phyloP scores from a whole-genome alignment of 1,284 basidiomycete species.

The Meira miltonrushii region DNA sequence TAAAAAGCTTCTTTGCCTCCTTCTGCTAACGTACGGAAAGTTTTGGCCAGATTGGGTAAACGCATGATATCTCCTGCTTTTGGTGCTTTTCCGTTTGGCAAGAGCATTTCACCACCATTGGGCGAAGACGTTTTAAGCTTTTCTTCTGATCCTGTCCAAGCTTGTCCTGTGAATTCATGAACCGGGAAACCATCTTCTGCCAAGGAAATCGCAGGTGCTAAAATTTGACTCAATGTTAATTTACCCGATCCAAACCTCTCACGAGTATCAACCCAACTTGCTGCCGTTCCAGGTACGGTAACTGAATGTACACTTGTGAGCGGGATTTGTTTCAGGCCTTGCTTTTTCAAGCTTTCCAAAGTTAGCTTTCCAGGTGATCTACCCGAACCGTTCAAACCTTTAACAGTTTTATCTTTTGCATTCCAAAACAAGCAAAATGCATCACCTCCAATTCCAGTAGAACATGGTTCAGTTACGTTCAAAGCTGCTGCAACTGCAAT shows the following conservation, averaged over 20 bases:
- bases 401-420: constrained; percentile 70
- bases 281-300: constrained; percentile 88
- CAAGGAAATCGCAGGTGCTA: constrained; percentile 62
- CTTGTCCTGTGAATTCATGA: constrained; percentile 31
- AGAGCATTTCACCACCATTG: constrained; percentile 69
- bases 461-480: constrained; percentile 59
- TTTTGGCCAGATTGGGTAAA: constrained; percentile 70
- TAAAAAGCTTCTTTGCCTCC: constrained; percentile 88
- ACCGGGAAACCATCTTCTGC: constrained; percentile 50
- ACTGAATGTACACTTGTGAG: constrained; percentile 66
- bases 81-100: constrained; percentile 61
- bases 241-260: constrained; percentile 77
- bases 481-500: constrained; percentile 79
- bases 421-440: constrained; percentile 89
- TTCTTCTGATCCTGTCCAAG: constrained; percentile 70
- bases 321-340: constrained; percentile 29
- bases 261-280: constrained; percentile 86
- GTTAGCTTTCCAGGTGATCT: constrained; percentile 66
- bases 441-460: constrained; percentile 63
- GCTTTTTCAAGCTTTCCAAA: constrained; percentile 58
- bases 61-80: constrained; percentile 52
- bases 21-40: constrained; percentile 72
- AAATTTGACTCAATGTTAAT: constrained; percentile 70
- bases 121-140: constrained; percentile 76
- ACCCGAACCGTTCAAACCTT: constrained; percentile 80